Conservation (phyloP, 495 filamentous ascomycete genomes). For the Hyaloscypha variabilis region DNA sequence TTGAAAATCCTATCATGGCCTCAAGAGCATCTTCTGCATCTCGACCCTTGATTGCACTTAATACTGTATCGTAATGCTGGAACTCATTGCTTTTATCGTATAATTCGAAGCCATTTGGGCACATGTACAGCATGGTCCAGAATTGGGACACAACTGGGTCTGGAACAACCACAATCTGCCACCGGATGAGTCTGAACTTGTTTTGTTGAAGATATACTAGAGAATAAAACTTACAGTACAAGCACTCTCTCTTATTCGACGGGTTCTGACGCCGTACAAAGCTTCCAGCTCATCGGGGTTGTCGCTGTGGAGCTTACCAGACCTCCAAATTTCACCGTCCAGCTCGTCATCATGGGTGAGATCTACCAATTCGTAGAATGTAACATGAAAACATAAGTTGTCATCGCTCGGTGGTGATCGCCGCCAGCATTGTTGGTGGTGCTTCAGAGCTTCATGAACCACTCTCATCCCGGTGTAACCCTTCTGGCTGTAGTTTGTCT, state of each 20-base stretch:
- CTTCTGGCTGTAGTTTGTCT: neutral
- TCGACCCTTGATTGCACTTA: constrained; percentile 4
- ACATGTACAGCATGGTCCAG: constrained; percentile 20
- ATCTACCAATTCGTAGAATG: constrained; percentile 9
- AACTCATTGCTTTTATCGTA: constrained; percentile 16
- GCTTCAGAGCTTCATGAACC: constrained; percentile 14
- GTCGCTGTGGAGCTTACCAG: constrained; percentile 12
- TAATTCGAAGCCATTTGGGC: constrained; percentile 19
- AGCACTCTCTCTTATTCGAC: constrained; percentile 12
- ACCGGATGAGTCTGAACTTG: neutral
- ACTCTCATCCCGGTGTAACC: neutral
- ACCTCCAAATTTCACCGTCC: constrained; percentile 4
- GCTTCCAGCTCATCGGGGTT: neutral
- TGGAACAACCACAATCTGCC: neutral
- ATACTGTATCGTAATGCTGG: constrained; percentile 13
- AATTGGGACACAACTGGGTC: neutral
- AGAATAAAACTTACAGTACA: constrained; percentile 7
- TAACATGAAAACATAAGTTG: constrained; percentile 9
- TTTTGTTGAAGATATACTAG: neutral
- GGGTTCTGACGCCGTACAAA: neutral
- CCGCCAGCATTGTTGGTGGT: constrained; percentile 17
- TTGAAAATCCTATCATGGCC: constrained; percentile 18
- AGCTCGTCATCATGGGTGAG: neutral
- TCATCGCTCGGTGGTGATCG: constrained; percentile 13
- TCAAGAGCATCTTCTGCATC: neutral